Base-by-base conservation (phyloP, 2,329 filamentous ascomycete species). In the Stagonosporopsis chrysanthemi region DNA sequence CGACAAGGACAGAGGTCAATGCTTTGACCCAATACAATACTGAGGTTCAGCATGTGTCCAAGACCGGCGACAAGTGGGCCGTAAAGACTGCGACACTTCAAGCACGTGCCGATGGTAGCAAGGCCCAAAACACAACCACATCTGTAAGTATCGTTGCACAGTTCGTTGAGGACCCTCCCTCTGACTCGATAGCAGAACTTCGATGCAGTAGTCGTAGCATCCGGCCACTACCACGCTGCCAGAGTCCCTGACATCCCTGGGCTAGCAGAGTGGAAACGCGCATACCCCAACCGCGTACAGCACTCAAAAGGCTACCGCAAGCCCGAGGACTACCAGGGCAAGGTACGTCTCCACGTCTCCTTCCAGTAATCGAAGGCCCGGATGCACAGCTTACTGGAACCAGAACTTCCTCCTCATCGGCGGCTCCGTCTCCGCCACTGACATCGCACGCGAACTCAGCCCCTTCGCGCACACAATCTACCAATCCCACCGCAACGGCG, bases 401-500 rank as follows among this genome's bases (percentile, higher is more conserved):
- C 28, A 83, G 77, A 86, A 82, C 55, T 77, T 86, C 4, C 77
- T 87, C 2, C 67, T 87, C 2, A 78, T 87, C 22, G 84, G 84
- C 7, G 83, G 82, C 6, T 82, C 83, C 4, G 81, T 84, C 0
- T 86, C 84, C 0, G 81, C 83, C 0, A 79, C 75, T 35, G 83
- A 86, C 59, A 84, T 85, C 22, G 82, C 83, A 4, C 78, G 79
- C 39, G 83, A 85, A 58, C 73, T 84, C n/a, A 75, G 79, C 2
- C 69, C 74, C 0, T 56, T 79, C 5, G 81, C 81, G 2, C 75
- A 75, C 3, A 75, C 65, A 0, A 77, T 84, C 7, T 83, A 80
- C 59, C 83, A 85, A 63, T 87, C 84, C 60, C 85, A 85, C 1
- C 79, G 88, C 23, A 82, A 83, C 24, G 87, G 88, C 2, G 74